Evolutionary conservation across 1,139 yeast species (phyloP).

Genomic region (Candida sp.): DNA sequence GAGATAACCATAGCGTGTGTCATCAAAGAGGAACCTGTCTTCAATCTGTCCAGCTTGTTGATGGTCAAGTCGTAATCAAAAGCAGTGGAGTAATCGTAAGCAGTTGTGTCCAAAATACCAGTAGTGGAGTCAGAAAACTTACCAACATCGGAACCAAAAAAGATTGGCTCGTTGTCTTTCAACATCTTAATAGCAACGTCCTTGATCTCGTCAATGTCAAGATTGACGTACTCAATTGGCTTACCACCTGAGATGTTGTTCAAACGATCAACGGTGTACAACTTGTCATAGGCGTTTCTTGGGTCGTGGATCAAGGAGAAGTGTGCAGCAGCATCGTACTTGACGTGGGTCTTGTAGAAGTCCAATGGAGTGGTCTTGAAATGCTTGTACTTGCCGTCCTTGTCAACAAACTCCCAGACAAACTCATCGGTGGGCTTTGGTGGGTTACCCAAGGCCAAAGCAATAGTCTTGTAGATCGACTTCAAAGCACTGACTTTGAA

Average conservation of each 20-base stretch:
- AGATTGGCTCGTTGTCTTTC: conserved; percentile 74
- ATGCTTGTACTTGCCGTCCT: conserved; percentile 63
- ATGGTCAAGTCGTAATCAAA: conserved; percentile 56
- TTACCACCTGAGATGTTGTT: conserved; percentile 74
- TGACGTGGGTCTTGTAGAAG: conserved; percentile 60
- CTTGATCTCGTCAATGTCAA: conserved; percentile 61
- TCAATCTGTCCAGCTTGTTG: conserved; percentile 56
- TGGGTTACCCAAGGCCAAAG: conserved; percentile 76
- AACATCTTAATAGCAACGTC: conserved; percentile 67
- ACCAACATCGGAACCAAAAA: conserved; percentile 90
- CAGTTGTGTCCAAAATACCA: conserved; percentile 73
- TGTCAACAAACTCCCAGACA: conserved; percentile 76
- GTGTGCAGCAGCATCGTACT: conserved; percentile 53
- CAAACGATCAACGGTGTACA: conserved; percentile 72
- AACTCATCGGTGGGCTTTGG: conserved; percentile 72
- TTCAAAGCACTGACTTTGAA: conserved; percentile 56
- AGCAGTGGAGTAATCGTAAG: conserved; percentile 71
- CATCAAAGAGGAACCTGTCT: conserved; percentile 66
- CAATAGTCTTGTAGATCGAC: conserved; percentile 64
- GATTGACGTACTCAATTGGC: conserved; percentile 71
- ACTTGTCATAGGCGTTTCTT: conserved; percentile 64
- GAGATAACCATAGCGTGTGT: conserved; percentile 89
- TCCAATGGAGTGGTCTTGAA: conserved; percentile 63
- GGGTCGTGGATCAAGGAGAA: conserved; percentile 83
- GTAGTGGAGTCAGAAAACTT: conserved; percentile 58